A percentile compares a stretch with the other conserved stretches of the same genome.
phyloP scores from a whole-genome alignment of 345 rosid genomes.

The Citrus hindsii region DNA sequence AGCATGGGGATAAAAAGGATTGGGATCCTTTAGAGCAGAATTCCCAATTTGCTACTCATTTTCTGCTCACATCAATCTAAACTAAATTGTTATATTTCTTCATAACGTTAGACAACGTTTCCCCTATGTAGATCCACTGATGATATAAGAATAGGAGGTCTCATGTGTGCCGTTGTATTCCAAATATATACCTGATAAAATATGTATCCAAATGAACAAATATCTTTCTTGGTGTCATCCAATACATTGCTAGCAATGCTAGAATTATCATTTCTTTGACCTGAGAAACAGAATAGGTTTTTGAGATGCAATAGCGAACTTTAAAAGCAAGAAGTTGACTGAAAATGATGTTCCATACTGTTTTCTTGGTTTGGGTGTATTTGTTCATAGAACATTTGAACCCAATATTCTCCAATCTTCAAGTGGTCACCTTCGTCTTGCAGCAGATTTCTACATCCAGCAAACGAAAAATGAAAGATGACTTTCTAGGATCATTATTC shows the following conservation, averaged over 20 bases:
- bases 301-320: not conserved
- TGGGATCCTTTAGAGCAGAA: not conserved
- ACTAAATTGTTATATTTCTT: not conserved
- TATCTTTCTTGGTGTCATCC: slow-evolving; percentile 35
- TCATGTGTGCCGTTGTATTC: not conserved
- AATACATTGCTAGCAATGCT: slow-evolving; percentile 14
- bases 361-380: slow-evolving; percentile 41
- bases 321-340: not conserved
- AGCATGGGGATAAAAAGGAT: not conserved
- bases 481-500: not conserved
- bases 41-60: not conserved
- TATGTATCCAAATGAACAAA: slow-evolving; percentile 37
- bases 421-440: slow-evolving; percentile 55
- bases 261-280: slow-evolving; percentile 27
- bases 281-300: slow-evolving; percentile 19
- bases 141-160: not conserved
- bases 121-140: not conserved
- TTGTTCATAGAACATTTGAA: slow-evolving; percentile 49
- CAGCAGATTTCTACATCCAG: slow-evolving; percentile 41
- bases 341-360: slow-evolving; percentile 17
- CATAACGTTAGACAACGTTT: not conserved
- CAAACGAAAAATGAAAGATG: not conserved
- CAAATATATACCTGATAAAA: slow-evolving; percentile 40
- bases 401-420: slow-evolving; percentile 68
- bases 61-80: not conserved